Evolutionary conservation across 2,329 filamentous ascomycete species (phyloP), one percentile per base, ranked within the genome.

Genomic region (Colletotrichum navitas): DNA sequence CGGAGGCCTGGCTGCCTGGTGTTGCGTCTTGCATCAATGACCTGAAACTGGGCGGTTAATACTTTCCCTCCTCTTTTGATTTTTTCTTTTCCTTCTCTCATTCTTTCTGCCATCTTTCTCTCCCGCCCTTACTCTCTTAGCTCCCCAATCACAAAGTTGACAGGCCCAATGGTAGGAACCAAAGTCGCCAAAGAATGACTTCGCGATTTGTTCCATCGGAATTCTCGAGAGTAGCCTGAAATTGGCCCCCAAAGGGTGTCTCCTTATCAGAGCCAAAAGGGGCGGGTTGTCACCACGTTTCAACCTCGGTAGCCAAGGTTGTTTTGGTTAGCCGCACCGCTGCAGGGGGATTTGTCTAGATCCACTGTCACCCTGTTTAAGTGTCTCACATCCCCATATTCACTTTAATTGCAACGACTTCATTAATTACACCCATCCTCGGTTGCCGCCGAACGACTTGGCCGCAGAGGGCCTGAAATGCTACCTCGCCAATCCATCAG

Each of bases 321-420:
- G 59, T 69, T 69, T 64, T 66, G 65, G 60, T 64, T 72, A 69
- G 60, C 69, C 69, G 68, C 68, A 60, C 65, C 60, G 59, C 59
- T 64, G 69, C 69, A 72, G 58, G 69, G 59, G 54, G 65, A 12
- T 49, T 41, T 45, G 39, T 5, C 54, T n/a, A 16, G 47, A 43
- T 64, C 69, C 69, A 72, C 65, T 21, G n/a, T 41, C 69, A 55
- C 54, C 68, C 60, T 72, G 54, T 64, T 55, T 64, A 24, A 41
- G 29, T 49, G 69, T 72, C 69, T 72, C 69, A 72, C 55, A 59
- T 54, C 52, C 54, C 43, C 68, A 68, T 54, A 32, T 55, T 63
- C 54, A 64, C 65, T 69, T 29, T 72, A 72, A 64, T 56, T 59
- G 69, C 69, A 72, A 72, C 69, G 65, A 41, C 69, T 72, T 60